Evolutionary conservation across 2,329 filamentous ascomycete species (phyloP).

Genomic region (Penicillium frequentans): DNA sequence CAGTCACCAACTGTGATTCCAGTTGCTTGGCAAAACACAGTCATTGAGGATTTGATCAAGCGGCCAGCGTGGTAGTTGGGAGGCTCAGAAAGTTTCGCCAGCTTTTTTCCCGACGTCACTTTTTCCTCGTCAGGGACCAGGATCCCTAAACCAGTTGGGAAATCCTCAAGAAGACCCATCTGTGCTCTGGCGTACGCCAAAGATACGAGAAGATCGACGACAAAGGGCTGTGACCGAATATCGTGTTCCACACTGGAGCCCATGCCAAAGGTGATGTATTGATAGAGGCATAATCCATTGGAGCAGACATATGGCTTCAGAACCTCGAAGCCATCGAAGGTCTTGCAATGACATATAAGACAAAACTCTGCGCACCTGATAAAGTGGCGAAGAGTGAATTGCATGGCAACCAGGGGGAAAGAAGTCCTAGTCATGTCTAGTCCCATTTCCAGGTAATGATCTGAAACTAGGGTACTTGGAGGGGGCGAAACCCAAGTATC

Average conservation of each 20-base stretch:
- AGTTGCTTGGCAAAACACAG: not conserved
- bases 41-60: not conserved
- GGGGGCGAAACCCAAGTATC: slow-evolving; percentile 25
- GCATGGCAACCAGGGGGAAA: slow-evolving; percentile 63
- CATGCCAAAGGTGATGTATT: slow-evolving; percentile 84
- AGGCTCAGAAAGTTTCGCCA: not conserved
- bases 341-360: slow-evolving; percentile 74
- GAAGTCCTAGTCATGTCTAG: slow-evolving; percentile 41
- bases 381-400: slow-evolving; percentile 75
- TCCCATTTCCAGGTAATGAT: slow-evolving; percentile 47
- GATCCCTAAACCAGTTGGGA: slow-evolving; percentile 59
- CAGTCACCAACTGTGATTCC: slow-evolving; percentile 52
- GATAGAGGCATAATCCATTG: slow-evolving; percentile 74
- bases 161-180: slow-evolving; percentile 46
- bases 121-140: slow-evolving; percentile 44
- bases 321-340: slow-evolving; percentile 60
- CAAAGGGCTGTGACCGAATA: slow-evolving; percentile 72
- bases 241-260: slow-evolving; percentile 85
- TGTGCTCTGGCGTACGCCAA: slow-evolving; percentile 69
- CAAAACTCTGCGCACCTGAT: slow-evolving; percentile 83
- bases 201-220: slow-evolving; percentile 80
- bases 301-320: slow-evolving; percentile 69
- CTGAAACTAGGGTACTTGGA: slow-evolving; percentile 49
- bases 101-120: not conserved
- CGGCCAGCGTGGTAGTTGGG: not conserved